Evolutionary conservation across 139 green algal species (phyloP).

Genomic region (Limnomonas spitsbergensis): DNA sequence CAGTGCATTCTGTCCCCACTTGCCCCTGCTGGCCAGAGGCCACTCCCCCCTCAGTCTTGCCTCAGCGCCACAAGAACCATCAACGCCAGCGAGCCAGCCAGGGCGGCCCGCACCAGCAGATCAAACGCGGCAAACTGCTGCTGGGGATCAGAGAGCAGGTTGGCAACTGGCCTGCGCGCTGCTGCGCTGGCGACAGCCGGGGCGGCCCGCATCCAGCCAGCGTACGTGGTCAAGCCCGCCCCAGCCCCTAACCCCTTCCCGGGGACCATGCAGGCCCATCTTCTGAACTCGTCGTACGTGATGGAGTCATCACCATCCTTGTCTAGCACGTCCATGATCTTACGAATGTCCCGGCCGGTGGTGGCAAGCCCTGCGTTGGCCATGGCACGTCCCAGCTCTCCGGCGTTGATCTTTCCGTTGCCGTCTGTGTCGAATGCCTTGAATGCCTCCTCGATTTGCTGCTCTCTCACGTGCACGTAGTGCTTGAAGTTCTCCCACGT

Average conservation of each 20-base stretch:
- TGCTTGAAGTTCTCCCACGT: not conserved
- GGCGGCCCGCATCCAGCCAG: not conserved
- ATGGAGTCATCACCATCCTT: not conserved
- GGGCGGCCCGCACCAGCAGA: not conserved
- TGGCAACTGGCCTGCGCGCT: not conserved
- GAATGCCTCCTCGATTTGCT: not conserved
- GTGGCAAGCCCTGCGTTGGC: slow-evolving; percentile 2
- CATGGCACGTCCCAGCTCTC: not conserved
- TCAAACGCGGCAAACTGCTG: not conserved
- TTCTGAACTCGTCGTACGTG: slow-evolving; percentile 1
- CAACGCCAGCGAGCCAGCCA: not conserved
- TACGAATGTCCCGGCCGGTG: slow-evolving; percentile 2
- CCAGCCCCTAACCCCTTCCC: not conserved
- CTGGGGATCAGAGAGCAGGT: not conserved
- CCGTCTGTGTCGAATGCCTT: not conserved
- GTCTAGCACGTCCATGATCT: slow-evolving; percentile 5
- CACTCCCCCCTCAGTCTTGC: not conserved
- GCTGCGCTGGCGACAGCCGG: not conserved
- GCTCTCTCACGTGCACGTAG: not conserved
- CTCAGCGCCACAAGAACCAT: not conserved
- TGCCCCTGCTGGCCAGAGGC: too few relatives aligned
- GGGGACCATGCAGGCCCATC: not conserved
- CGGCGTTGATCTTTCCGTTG: not conserved
- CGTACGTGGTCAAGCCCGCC: not conserved
- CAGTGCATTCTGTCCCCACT: too few relatives aligned